Base-by-base conservation (phyloP, 345 rosid genomes). In the Salix caprea region DNA sequence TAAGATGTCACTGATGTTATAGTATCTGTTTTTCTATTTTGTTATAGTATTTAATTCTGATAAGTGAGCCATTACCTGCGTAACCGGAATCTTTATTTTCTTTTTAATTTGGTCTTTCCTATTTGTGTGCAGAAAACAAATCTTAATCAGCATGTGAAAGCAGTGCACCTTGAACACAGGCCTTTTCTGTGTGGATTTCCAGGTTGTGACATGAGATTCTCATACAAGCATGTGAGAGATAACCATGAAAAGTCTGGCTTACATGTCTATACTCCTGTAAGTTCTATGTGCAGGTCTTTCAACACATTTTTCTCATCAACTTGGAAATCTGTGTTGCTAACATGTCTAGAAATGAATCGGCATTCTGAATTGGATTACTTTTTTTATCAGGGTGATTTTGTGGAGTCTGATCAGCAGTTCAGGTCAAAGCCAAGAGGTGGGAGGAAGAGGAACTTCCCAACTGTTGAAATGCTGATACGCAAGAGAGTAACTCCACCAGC, bases 381-480 rank as follows among this genome's bases (percentile, higher is more conserved):
- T 69, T 69, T 67, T 78, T 71, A 60, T 34, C 87, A 91, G 98
- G 99, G 97, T 12, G 93, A 96, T 79, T 96, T 93, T 61, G 77
- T 82, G 11, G 93, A 85, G 72, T 69, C 89, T 0, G 99, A 96
- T 80, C 91, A 87, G 72, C 85, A 80, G 67, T 91, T 93, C 75
- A 84, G 79, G 4, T 86, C 91, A 2, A 88, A 85, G 81, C 93
- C 96, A 0, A 88, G 99, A 85, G 99, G 98, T 64, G 97, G 99
- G 65, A 70, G 85, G 77, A 91, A 93, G 84, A 88, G 93, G 72
- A 83, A 84, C 56, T 89, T 76, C 69, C 88, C 92, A 1, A 77
- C 87, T 0, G 87, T 87, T 0, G 98, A 95, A 52, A 87, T 86
- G 84, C 44, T 95, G 28, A 54, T 86, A 15, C 78, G 97, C 61